Conservation (phyloP, 495 filamentous ascomycete species). For the Annulohypoxylon stygium region DNA sequence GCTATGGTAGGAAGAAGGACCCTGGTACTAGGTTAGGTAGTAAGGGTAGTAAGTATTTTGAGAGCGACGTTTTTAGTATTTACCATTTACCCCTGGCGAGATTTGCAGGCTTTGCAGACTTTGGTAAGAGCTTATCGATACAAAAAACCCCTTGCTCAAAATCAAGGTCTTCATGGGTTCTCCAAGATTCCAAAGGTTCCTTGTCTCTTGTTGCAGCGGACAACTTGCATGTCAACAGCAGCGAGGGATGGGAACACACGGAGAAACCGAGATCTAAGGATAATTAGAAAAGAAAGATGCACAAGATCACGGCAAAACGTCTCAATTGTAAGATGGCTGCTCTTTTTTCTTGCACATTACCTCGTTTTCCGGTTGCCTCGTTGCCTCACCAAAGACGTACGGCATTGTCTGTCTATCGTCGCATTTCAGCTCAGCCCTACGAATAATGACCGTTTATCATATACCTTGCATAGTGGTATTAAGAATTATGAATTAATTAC, state of each 20-base stretch:
- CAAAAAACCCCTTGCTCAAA: slow-evolving; percentile 11
- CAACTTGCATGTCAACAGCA: slow-evolving; percentile 29
- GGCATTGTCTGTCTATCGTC: slow-evolving; percentile 34
- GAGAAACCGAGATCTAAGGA: slow-evolving; percentile 34
- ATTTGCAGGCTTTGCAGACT: neutral
- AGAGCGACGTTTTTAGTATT: neutral
- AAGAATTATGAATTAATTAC: slow-evolving; percentile 40
- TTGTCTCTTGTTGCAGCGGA: slow-evolving; percentile 12
- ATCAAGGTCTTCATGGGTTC: no score
- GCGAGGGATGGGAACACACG: slow-evolving; percentile 40
- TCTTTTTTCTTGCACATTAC: neutral
- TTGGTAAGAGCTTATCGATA: slow-evolving; percentile 34
- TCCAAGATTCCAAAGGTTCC: neutral
- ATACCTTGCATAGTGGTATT: slow-evolving; percentile 45
- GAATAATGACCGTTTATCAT: slow-evolving; percentile 30
- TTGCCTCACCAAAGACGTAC: slow-evolving; percentile 6
- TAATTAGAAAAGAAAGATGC: slow-evolving; percentile 14
- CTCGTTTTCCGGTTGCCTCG: neutral
- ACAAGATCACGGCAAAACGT: neutral
- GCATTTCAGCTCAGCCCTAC: slow-evolving; percentile 50
- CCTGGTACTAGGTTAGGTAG: neutral
- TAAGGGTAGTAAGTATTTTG: neutral
- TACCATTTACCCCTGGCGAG: slow-evolving; percentile 4
- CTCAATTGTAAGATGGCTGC: neutral
- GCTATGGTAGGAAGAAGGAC: neutral